Percentiles rank a stretch among this genome's conserved stretches.
Evolutionary conservation across 768 basidiomycete genomes (phyloP).

Genomic region (Serendipita sp.): DNA sequence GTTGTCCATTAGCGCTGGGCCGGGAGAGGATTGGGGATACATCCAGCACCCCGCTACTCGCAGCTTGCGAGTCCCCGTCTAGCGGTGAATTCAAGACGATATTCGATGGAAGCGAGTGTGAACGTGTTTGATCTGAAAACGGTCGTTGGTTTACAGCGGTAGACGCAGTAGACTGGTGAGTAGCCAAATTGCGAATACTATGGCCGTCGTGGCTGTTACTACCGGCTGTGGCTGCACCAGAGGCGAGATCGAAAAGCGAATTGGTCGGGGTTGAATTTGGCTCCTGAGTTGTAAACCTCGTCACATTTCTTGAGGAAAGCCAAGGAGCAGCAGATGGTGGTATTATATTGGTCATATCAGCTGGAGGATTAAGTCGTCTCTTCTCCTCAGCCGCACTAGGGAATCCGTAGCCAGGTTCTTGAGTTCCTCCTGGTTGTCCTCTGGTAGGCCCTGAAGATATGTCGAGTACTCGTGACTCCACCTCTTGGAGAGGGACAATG

Average conservation of each 20-base stretch:
- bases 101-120: background rate
- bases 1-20: background rate
- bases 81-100: background rate
- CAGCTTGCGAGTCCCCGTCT: background rate
- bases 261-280: background rate
- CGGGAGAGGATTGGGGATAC: background rate
- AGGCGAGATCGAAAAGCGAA: background rate
- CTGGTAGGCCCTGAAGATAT: background rate
- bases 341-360: background rate
- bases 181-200: too few species aligned
- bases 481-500: background rate
- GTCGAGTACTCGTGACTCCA: background rate
- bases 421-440: background rate
- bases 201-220: background rate
- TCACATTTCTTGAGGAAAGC: background rate
- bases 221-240: background rate
- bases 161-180: too few species aligned
- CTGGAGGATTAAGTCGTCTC: background rate
- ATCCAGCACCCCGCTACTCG: conserved; percentile 2
- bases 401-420: background rate
- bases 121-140: background rate
- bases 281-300: background rate
- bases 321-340: background rate
- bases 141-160: background rate
- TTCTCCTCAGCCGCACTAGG: background rate